Base-by-base conservation (phyloP, 345 rosid genomes). In the Excoecaria agallocha region DNA sequence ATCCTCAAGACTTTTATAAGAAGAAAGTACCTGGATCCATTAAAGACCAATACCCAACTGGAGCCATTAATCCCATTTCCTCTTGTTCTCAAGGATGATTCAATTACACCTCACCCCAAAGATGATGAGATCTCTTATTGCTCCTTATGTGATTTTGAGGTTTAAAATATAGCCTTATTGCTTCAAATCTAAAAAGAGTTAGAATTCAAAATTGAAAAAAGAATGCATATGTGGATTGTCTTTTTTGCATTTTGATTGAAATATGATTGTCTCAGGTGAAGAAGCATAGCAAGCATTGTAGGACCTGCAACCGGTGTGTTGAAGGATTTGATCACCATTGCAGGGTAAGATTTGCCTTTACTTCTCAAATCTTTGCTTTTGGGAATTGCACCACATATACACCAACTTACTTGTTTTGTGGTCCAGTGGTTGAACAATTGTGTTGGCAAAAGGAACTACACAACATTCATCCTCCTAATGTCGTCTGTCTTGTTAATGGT, bases 311-410 rank as follows among this genome's bases (percentile, higher is more conserved):
- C 83, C 82, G 98, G 6, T 95, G 98, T 82, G 97, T 91, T 48
- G 99, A 95, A 82, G 98, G 99, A 72, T 95, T 95, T 81, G 99
- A 95, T 82, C 99, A 95, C 78, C 99, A 95, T 81, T 95, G 98
- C 88, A 85, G 98, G 84, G 98, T 92, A 86, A 76, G 81, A 24
- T 11, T 25, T 71, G 12, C 30, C 10, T n/a, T n/a, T n/a, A n/a
- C 55, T 46, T 41, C 25, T 55, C 43, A 30, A 16, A 3, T 15
- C 19, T 41, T 55, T 30, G 1, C 8, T 45, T 24, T 56, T 17
- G 12, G 12, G 22, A 45, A 20, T 6, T 56, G 16, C 8, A 43
- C 17, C 46, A 12, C 4, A 15, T 45, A 13, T 8, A 25, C 16
- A 46, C 13, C 10, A 71, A 48, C 25, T 68, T 71, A 45, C 48